These are phyloP conservation scores for Delonix regia DNA, from an alignment of 306 rosid species.

Conservation along the genomic window DNA sequence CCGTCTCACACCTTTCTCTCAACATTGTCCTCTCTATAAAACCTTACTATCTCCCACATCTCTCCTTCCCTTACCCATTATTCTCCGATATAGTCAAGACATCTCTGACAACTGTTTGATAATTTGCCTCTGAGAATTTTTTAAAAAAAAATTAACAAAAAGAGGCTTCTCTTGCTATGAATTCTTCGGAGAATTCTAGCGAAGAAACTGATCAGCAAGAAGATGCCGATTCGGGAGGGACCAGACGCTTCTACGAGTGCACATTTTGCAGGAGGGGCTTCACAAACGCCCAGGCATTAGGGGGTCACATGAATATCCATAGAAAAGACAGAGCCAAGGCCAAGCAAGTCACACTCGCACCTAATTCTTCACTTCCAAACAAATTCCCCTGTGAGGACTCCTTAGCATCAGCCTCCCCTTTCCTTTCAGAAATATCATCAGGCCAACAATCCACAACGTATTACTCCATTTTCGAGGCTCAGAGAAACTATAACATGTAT, in stretches of 20 bases:
- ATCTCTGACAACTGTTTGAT: neutral
- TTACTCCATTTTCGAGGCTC: constrained; percentile 47
- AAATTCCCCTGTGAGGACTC: constrained; percentile 28
- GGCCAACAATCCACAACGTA: constrained; percentile 29
- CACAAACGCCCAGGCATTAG: constrained; percentile 93
- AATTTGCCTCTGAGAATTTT: neutral
- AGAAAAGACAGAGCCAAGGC: constrained; percentile 78
- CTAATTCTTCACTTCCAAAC: neutral
- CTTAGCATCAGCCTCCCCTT: constrained; percentile 21
- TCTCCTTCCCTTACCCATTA: constrained; percentile 22
- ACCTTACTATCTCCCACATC: constrained; percentile 39
- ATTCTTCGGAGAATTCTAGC: constrained; percentile 55
- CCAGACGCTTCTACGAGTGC: constrained; percentile 73
- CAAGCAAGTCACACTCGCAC: constrained; percentile 39
- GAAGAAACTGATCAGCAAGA: constrained; percentile 56
- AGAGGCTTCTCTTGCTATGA: neutral
- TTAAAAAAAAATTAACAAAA: constrained; percentile 33
- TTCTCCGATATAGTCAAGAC: neutral
- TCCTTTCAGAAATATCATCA: constrained; percentile 33
- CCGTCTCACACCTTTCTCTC: constrained; percentile 31
- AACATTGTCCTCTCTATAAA: constrained; percentile 38
- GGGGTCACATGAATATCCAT: constrained; percentile 97
- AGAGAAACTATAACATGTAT: constrained; percentile 43
- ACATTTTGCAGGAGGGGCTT: constrained; percentile 92
- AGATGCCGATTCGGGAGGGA: constrained; percentile 26